phyloP scores from a whole-genome alignment of 768 basidiomycete genomes.

The Daedalea quercina region DNA sequence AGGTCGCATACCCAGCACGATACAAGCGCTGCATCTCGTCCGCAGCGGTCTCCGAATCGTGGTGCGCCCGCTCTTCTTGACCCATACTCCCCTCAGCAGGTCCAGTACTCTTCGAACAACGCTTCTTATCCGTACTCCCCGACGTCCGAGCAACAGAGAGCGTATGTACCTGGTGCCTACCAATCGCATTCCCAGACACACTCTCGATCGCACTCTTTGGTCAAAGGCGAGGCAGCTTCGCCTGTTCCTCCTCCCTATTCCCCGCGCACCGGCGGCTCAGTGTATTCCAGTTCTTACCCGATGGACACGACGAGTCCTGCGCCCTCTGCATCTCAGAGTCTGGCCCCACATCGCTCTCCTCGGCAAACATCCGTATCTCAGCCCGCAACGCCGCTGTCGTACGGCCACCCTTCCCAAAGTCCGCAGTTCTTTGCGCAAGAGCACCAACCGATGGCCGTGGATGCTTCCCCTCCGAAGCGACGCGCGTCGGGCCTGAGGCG shows the following conservation, averaged over 20 bases:
- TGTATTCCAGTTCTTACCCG: constrained; percentile 42
- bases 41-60: constrained; percentile 59
- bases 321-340: constrained; percentile 41
- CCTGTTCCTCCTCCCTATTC: constrained; percentile 46
- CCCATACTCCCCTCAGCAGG: constrained; percentile 62
- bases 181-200: constrained; percentile 53
- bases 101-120: constrained; percentile 53
- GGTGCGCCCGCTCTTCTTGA: constrained; percentile 51
- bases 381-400: constrained; percentile 69
- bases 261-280: constrained; percentile 36
- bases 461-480: constrained; percentile 50
- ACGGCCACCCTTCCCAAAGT: constrained; percentile 45
- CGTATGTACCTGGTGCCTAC: constrained; percentile 33
- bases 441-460: constrained; percentile 71
- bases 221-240: constrained; percentile 47
- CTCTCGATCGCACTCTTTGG: constrained; percentile 50
- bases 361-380: constrained; percentile 58
- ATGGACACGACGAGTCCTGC: constrained; percentile 66
- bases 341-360: constrained; percentile 39
- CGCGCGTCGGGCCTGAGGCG: constrained; percentile 74
- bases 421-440: constrained; percentile 50
- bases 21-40: constrained; percentile 37
- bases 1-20: constrained; percentile 50
- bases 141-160: constrained; percentile 34
- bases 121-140: constrained; percentile 40